A percentile compares a stretch with the other conserved stretches of the same genome.
Conservation (phyloP, 2,329 filamentous ascomycete species). For the Sporothrix pallida region DNA sequence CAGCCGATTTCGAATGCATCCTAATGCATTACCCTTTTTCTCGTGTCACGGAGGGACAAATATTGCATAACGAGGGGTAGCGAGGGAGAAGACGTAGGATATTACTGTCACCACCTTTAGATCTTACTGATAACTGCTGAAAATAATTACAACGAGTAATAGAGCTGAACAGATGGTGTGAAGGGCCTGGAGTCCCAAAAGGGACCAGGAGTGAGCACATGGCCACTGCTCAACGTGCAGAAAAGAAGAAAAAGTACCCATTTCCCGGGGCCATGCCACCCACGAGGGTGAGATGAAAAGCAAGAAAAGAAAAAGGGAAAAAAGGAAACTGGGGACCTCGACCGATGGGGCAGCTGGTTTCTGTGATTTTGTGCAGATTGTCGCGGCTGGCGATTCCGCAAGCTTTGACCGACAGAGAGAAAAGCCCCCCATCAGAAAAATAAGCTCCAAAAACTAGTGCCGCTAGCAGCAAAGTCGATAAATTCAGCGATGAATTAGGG, state of each 20-base stretch:
- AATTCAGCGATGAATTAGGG: not conserved
- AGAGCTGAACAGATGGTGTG: not conserved
- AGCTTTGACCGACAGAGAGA: too few species aligned
- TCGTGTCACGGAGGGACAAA: too few species aligned
- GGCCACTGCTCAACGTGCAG: not conserved
- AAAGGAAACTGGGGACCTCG: not conserved
- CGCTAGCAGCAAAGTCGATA: not conserved
- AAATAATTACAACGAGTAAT: slow-evolving; percentile 15
- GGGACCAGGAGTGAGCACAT: not conserved
- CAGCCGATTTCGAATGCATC: not conserved
- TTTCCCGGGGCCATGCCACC: not conserved
- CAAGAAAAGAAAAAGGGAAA: too few species aligned
- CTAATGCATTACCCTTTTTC: too few species aligned
- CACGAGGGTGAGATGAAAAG: not conserved
- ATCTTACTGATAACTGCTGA: not conserved
- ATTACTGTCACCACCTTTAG: not conserved
- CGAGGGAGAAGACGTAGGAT: too few species aligned
- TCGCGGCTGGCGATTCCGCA: too few species aligned
- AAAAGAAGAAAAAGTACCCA: not conserved
- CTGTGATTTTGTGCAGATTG: not conserved
- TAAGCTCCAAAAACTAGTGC: slow-evolving; percentile 8
- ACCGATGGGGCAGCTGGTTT: not conserved
- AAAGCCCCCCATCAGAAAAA: not conserved
- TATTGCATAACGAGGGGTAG: too few species aligned
- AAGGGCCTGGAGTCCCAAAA: too few species aligned